Evolutionary conservation across 2,329 filamentous ascomycete species (phyloP).

Genomic region (Delphinella strobiligena): DNA sequence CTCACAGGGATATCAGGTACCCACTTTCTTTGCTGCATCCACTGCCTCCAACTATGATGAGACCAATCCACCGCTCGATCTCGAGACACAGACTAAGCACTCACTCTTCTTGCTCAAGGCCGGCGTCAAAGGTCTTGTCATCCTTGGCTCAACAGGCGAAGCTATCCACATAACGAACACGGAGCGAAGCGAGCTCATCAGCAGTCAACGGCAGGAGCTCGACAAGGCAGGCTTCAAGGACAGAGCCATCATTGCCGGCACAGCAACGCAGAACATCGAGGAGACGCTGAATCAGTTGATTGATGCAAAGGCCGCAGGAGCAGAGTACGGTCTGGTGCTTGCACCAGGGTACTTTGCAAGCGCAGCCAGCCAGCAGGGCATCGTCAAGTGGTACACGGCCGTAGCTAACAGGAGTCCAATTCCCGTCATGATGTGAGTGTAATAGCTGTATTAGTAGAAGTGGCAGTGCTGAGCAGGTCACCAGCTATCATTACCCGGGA

Average conservation of each 20-base stretch:
- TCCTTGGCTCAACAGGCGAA: constrained; percentile 54
- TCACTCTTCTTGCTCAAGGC: constrained; percentile 47
- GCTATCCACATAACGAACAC: constrained; percentile 47
- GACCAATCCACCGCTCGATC: constrained; percentile 42
- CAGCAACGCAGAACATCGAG: constrained; percentile 48
- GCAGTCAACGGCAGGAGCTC: constrained; percentile 43
- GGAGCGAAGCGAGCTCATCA: constrained; percentile 45
- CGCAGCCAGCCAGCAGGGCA: constrained; percentile 44
- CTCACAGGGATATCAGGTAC: constrained; percentile 25
- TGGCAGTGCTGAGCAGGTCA: too few species aligned
- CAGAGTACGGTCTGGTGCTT: constrained; percentile 50
- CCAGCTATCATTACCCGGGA: constrained; percentile 53
- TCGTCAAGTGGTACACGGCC: constrained; percentile 48
- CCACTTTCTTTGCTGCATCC: constrained; percentile 51
- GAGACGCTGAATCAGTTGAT: constrained; percentile 48
- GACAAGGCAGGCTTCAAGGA: constrained; percentile 43
- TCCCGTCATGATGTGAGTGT: constrained; percentile 46
- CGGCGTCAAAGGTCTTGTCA: constrained; percentile 49
- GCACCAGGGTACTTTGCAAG: constrained; percentile 54
- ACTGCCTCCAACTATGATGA: constrained; percentile 30
- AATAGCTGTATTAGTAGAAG: too few species aligned
- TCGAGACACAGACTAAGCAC: constrained; percentile 46
- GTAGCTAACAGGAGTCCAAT: constrained; percentile 50
- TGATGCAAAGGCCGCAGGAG: constrained; percentile 44
- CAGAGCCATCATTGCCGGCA: constrained; percentile 52